These are phyloP conservation scores for Puccinia coronata DNA, from an alignment of 1,284 basidiomycete genomes.

Conservation along the genomic window DNA sequence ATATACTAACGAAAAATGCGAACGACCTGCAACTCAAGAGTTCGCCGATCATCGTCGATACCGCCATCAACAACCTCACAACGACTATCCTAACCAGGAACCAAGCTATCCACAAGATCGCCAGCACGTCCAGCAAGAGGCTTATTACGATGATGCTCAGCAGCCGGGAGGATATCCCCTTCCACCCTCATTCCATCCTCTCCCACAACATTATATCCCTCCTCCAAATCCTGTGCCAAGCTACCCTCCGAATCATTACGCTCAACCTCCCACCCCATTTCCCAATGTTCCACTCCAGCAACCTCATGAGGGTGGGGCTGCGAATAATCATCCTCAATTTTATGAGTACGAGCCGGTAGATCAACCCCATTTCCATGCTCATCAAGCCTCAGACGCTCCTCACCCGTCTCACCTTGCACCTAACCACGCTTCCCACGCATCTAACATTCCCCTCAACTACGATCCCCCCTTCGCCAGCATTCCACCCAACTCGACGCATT, in stretches of 20 bases:
- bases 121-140: not conserved
- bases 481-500: not conserved
- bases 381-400: not conserved
- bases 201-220: not conserved
- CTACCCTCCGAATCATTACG: constrained; percentile 1
- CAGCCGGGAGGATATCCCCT: not conserved
- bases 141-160: not conserved
- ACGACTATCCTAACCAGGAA: not conserved
- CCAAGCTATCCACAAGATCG: not conserved
- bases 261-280: not conserved
- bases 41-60: too few relatives aligned
- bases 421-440: too few relatives aligned
- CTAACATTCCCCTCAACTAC: too few relatives aligned
- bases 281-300: not conserved
- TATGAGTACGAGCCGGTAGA: too few relatives aligned
- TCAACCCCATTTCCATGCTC: not conserved
- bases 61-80: not conserved
- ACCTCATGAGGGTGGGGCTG: not conserved
- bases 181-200: not conserved
- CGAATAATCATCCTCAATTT: not conserved
- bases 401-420: too few relatives aligned
- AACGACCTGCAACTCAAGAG: too few relatives aligned
- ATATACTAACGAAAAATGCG: too few relatives aligned
- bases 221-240: not conserved
- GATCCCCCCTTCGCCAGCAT: too few relatives aligned